These are phyloP conservation scores for Colletotrichum spaethianum DNA, from an alignment of 2,329 filamentous ascomycete genomes.

Conservation along the genomic window DNA sequence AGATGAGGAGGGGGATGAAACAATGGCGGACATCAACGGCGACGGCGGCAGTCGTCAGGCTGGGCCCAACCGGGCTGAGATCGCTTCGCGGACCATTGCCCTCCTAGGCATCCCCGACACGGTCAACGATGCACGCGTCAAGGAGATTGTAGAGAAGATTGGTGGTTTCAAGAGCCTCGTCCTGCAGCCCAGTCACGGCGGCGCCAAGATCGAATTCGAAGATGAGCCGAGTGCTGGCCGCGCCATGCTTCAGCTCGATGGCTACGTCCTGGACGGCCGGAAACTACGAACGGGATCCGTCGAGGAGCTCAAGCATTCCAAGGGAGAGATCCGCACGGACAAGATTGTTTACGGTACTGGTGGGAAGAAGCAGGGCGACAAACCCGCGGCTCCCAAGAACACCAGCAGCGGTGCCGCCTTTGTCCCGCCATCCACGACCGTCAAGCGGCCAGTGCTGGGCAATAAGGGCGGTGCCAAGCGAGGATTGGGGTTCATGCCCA, in stretches of 20 bases:
- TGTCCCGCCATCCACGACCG: conserved; percentile 60
- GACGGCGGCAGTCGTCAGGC: conserved; percentile 15
- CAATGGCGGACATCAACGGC: conserved; percentile 51
- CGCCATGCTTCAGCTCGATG: conserved; percentile 73
- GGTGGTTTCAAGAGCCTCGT: conserved; percentile 82
- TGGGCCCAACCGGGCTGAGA: conserved; percentile 59
- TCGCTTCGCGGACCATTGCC: conserved; percentile 79
- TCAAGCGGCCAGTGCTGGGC: conserved; percentile 61
- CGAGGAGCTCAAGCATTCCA: conserved; percentile 68
- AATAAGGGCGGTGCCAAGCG: conserved; percentile 54
- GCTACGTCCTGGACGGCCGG: conserved; percentile 67
- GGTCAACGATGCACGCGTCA: conserved; percentile 88
- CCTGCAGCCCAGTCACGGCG: conserved; percentile 85
- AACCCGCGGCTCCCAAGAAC: conserved; percentile 48
- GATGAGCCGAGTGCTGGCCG: conserved; percentile 80
- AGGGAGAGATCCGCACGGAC: conserved; percentile 60
- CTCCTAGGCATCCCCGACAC: conserved; percentile 93
- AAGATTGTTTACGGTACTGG: conserved; percentile 55
- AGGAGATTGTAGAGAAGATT: conserved; percentile 77
- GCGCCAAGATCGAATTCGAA: conserved; percentile 87
- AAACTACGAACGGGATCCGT: conserved; percentile 69
- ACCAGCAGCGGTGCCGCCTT: conserved; percentile 47
- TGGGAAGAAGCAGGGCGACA: conserved; percentile 43
- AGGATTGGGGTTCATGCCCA: conserved; percentile 59
- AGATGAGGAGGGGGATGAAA: conserved; percentile 56